Conservation (phyloP, 495 filamentous ascomycete genomes). For the Clohesyomyces aquaticus region DNA sequence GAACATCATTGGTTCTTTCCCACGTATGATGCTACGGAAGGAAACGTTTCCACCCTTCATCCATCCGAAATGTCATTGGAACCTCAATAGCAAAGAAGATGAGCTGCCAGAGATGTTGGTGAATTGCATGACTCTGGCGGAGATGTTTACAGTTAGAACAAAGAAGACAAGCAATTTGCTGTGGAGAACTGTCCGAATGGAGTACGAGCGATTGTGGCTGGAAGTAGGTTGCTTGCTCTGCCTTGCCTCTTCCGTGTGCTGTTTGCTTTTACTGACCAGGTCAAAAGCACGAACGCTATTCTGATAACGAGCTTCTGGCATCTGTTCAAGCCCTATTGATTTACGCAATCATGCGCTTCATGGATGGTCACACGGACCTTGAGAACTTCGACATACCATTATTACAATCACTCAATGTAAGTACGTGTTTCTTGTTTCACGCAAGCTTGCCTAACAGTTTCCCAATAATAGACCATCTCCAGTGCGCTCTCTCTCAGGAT, state of each 20-base stretch:
- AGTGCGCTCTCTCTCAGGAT: not conserved
- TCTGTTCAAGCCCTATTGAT: slow-evolving; percentile 30
- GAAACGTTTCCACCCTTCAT: slow-evolving; percentile 39
- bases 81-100: not conserved
- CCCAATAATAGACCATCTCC: not conserved
- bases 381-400: slow-evolving; percentile 4
- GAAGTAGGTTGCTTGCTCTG: not conserved
- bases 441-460: not conserved
- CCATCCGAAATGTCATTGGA: slow-evolving; percentile 28
- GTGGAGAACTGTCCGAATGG: slow-evolving; percentile 24
- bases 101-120: slow-evolving; percentile 22
- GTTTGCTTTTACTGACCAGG: slow-evolving; percentile 3
- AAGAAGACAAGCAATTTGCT: slow-evolving; percentile 29
- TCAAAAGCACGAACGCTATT: slow-evolving; percentile 7
- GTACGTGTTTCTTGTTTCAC: not conserved
- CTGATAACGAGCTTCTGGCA: slow-evolving; percentile 16
- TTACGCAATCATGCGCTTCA: slow-evolving; percentile 28
- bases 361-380: slow-evolving; percentile 7
- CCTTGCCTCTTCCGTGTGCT: too few relatives aligned
- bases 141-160: slow-evolving; percentile 34
- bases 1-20: slow-evolving; percentile 28
- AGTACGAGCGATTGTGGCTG: slow-evolving; percentile 10
- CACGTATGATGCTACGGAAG: slow-evolving; percentile 39
- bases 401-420: slow-evolving; percentile 8
- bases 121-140: slow-evolving; percentile 38